These are phyloP conservation scores for cucumber (Cucumis sativus) DNA, from an alignment of 306 rosid genomes.

Conservation along the genomic window DNA sequence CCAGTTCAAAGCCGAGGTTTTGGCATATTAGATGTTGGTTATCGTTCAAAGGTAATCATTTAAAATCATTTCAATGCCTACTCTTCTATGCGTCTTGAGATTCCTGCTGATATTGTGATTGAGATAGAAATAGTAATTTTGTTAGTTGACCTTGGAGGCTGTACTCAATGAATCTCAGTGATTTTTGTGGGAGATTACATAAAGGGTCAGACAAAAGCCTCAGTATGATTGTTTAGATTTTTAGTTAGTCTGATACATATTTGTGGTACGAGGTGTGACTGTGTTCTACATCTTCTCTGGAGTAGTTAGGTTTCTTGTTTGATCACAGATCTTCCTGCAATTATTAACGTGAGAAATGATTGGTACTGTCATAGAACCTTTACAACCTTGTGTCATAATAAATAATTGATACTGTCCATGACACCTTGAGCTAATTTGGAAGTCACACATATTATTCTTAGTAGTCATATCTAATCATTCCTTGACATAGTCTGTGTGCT, in stretches of 20 bases:
- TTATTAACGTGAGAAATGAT: neutral
- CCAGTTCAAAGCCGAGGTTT: conserved; percentile 97
- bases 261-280: neutral
- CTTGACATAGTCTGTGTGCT: neutral
- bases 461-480: neutral
- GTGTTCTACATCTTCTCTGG: neutral
- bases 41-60: conserved; percentile 61
- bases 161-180: neutral
- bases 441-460: neutral
- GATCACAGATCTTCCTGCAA: neutral
- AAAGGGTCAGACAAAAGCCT: neutral
- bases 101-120: neutral
- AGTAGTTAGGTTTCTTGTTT: neutral
- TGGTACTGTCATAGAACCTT: neutral
- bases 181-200: neutral
- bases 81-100: neutral
- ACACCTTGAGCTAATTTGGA: neutral
- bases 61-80: neutral
- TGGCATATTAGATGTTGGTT: conserved; percentile 94
- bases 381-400: neutral
- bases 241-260: neutral
- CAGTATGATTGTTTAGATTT: neutral
- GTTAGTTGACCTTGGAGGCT: neutral
- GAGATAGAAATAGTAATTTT: neutral
- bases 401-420: neutral